A percentile compares a stretch with the other conserved stretches of the same genome.
These are phyloP conservation scores for Neurospora sp. DNA, from an alignment of 2,329 filamentous ascomycete species.

Conservation along the genomic window DNA sequence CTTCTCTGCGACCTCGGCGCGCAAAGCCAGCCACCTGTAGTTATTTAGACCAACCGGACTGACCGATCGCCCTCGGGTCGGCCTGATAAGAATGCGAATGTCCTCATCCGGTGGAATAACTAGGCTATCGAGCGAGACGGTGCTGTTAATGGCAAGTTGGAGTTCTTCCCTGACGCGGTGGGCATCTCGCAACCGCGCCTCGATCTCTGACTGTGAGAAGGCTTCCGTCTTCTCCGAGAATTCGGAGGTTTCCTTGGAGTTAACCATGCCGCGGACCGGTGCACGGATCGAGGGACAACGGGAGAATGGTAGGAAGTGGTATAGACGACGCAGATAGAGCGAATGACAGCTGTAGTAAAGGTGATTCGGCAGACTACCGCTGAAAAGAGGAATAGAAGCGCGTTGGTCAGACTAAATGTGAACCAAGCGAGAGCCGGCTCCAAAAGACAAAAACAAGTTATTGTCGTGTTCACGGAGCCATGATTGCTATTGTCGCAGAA, in stretches of 20 bases:
- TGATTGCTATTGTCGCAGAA: slow-evolving; percentile 12
- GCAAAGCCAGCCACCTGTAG: slow-evolving; percentile 47
- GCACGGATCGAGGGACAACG: neutral
- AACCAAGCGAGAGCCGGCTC: neutral
- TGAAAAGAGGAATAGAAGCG: neutral
- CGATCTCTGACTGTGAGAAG: slow-evolving; percentile 47
- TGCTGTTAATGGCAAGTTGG: slow-evolving; percentile 28
- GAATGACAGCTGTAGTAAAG: slow-evolving; percentile 4
- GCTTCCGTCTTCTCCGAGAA: slow-evolving; percentile 47
- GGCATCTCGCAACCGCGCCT: slow-evolving; percentile 37
- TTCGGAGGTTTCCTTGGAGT: slow-evolving; percentile 22
- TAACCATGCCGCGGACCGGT: slow-evolving; percentile 31
- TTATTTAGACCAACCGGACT: slow-evolving; percentile 44
- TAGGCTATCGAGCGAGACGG: slow-evolving; percentile 45
- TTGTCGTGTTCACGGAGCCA: neutral
- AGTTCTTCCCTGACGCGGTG: slow-evolving; percentile 31
- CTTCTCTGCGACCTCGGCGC: slow-evolving; percentile 41
- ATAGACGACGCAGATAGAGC: slow-evolving; percentile 1
- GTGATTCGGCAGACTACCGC: neutral
- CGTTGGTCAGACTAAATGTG: slow-evolving; percentile 1
- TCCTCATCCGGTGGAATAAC: slow-evolving; percentile 35
- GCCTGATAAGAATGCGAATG: slow-evolving; percentile 48
- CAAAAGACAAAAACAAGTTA: neutral
- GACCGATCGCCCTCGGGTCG: slow-evolving; percentile 43
- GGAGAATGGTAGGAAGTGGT: neutral